phyloP scores from a whole-genome alignment of 305 asterid species.

The Ajuga reptans region DNA sequence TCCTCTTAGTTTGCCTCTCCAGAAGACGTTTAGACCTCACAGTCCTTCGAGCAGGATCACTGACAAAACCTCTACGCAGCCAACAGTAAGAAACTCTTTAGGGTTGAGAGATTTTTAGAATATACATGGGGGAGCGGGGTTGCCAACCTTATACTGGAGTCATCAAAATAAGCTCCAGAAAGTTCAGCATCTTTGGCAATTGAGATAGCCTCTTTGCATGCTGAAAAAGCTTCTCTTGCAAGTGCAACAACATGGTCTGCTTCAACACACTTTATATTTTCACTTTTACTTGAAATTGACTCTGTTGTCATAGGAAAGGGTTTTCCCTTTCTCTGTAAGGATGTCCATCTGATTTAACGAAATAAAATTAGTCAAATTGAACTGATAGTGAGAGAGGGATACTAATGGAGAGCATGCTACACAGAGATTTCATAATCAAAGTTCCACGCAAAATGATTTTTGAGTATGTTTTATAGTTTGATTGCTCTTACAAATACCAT shows the following conservation, averaged over 20 bases:
- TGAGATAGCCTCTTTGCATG: constrained; percentile 58
- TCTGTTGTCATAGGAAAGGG: constrained; percentile 18
- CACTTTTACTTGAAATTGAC: constrained; percentile 30
- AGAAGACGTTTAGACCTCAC: constrained; percentile 71
- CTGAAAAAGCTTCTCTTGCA: constrained; percentile 71
- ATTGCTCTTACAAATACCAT: constrained; percentile 75
- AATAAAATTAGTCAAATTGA: constrained; percentile 7
- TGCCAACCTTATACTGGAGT: constrained; percentile 36
- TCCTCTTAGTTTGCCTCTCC: constrained; percentile 60
- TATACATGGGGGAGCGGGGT: neutral
- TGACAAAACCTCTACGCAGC: constrained; percentile 30
- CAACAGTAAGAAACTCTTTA: constrained; percentile 15
- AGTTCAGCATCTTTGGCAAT: constrained; percentile 42
- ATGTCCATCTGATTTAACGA: constrained; percentile 47
- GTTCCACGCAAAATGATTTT: neutral
- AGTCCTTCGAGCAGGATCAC: constrained; percentile 31
- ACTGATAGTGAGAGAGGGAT: constrained; percentile 1
- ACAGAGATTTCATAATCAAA: neutral
- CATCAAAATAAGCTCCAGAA: constrained; percentile 31
- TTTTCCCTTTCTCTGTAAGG: constrained; percentile 33
- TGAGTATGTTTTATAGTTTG: constrained; percentile 26
- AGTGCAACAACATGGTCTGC: constrained; percentile 54
- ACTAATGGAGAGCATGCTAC: neutral
- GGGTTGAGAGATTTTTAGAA: constrained; percentile 2
- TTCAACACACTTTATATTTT: constrained; percentile 29